A percentile compares a stretch with the other conserved stretches of the same genome.
phyloP scores from a whole-genome alignment of 768 basidiomycete genomes.

The Pulveroboletus sp. region DNA sequence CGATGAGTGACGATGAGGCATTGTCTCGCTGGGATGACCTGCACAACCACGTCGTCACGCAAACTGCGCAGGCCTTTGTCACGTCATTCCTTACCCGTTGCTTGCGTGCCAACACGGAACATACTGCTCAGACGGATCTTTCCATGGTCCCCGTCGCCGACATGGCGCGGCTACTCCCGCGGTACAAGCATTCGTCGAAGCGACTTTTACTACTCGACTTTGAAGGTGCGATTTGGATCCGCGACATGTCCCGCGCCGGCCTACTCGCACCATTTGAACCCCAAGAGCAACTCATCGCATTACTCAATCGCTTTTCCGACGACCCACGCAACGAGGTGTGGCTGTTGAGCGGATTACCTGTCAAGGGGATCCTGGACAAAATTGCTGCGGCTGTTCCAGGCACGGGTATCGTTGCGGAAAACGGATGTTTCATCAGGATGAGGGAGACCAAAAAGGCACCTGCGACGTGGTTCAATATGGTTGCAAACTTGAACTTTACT shows the following conservation, averaged over 20 bases:
- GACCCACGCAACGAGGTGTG: conserved; percentile 75
- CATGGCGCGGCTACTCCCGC: conserved; percentile 51
- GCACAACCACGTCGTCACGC: conserved; percentile 79
- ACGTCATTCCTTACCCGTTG: conserved; percentile 74
- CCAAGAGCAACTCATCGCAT: conserved; percentile 36
- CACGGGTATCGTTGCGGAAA: conserved; percentile 83
- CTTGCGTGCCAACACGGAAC: conserved; percentile 68
- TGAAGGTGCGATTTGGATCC: conserved; percentile 74
- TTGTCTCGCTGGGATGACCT: conserved; percentile 78
- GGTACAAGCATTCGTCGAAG: conserved; percentile 60
- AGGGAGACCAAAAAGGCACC: conserved; percentile 28
- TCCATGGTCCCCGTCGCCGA: conserved; percentile 39
- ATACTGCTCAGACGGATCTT: conserved; percentile 34
- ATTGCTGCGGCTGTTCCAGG: conserved; percentile 57
- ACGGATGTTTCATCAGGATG: conserved; percentile 80
- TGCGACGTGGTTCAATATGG: conserved; percentile 72
- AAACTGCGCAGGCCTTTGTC: conserved; percentile 82
- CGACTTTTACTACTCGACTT: conserved; percentile 72
- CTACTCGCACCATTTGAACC: conserved; percentile 39
- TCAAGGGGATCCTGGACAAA: conserved; percentile 58
- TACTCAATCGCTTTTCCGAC: conserved; percentile 54
- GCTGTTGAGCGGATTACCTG: conserved; percentile 71
- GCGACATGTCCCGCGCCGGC: conserved; percentile 49
- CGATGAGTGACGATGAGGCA: conserved; percentile 70
- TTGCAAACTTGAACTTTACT: conserved; percentile 67